These are phyloP conservation scores for Alternaria sp. DNA, from an alignment of 2,329 filamentous ascomycete genomes.

Conservation along the genomic window DNA sequence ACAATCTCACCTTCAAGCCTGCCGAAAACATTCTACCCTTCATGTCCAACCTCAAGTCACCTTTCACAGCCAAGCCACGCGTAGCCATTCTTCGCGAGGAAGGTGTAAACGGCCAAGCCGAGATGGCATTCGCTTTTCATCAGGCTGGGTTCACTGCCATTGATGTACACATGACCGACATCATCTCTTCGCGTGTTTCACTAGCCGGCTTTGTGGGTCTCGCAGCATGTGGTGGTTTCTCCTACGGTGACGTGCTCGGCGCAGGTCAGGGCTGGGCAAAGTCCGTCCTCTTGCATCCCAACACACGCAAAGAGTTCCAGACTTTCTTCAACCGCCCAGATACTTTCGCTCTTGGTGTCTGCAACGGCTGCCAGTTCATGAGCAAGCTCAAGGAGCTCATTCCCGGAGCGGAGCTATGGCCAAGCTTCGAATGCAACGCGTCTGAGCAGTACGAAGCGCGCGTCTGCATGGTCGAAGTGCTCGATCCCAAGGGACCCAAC, in stretches of 20 bases:
- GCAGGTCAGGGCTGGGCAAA: slow-evolving; percentile 98
- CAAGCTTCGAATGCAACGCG: slow-evolving; percentile 82
- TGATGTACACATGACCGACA: slow-evolving; percentile 96
- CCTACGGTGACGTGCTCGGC: slow-evolving; percentile 89
- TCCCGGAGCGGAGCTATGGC: slow-evolving; percentile 83
- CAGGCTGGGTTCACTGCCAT: slow-evolving; percentile 89
- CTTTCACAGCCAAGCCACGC: slow-evolving; percentile 71
- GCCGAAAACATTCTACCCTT: slow-evolving; percentile 78
- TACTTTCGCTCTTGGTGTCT: slow-evolving; percentile 92
- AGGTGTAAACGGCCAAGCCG: slow-evolving; percentile 93
- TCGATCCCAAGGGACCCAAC: slow-evolving; percentile 61
- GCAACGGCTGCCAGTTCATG: slow-evolving; percentile 97
- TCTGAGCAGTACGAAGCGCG: slow-evolving; percentile 91
- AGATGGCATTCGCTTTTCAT: slow-evolving; percentile 97
- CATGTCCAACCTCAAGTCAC: slow-evolving; percentile 67
- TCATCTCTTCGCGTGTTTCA: slow-evolving; percentile 79
- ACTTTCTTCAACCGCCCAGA: slow-evolving; percentile 86
- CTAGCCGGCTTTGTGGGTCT: slow-evolving; percentile 85
- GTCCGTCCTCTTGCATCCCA: slow-evolving; percentile 83
- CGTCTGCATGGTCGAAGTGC: slow-evolving; percentile 82
- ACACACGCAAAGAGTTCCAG: slow-evolving; percentile 79
- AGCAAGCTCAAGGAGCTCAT: slow-evolving; percentile 83
- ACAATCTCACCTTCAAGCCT: slow-evolving; percentile 81
- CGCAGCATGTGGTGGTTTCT: slow-evolving; percentile 96
- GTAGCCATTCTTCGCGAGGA: slow-evolving; percentile 96